These are phyloP conservation scores for Pseudevernia furfuracea DNA, from an alignment of 495 filamentous ascomycete genomes.

Conservation along the genomic window DNA sequence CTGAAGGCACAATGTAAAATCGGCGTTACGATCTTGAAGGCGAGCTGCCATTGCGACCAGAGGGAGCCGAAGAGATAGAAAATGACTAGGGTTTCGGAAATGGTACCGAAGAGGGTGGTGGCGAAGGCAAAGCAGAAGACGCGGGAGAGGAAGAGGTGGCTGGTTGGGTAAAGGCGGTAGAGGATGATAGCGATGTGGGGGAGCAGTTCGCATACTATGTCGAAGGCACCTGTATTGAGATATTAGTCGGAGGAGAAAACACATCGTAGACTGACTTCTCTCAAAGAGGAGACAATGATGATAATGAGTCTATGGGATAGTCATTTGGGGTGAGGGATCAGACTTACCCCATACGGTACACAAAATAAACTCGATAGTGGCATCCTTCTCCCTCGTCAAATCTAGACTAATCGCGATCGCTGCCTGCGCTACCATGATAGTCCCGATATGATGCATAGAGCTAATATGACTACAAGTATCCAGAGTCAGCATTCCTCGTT, in stretches of 20 bases:
- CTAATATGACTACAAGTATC: constrained; percentile 31
- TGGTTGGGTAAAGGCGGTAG: constrained; percentile 37
- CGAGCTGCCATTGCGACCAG: constrained; percentile 40
- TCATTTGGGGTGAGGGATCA: background rate
- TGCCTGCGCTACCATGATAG: constrained; percentile 41
- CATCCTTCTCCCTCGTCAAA: constrained; percentile 35
- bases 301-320: background rate
- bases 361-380: constrained; percentile 42
- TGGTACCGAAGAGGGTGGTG: constrained; percentile 38
- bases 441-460: constrained; percentile 40
- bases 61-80: constrained; percentile 44
- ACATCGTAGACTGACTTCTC: too few relatives aligned
- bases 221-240: constrained; percentile 37
- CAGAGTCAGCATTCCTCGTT: background rate
- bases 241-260: background rate
- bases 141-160: constrained; percentile 37
- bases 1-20: constrained; percentile 41
- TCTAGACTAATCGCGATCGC: constrained; percentile 41
- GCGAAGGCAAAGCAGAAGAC: constrained; percentile 36
- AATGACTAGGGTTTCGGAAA: constrained; percentile 39
- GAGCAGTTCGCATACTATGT: constrained; percentile 43
- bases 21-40: constrained; percentile 44
- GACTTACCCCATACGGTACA: constrained; percentile 44
- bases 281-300: background rate
- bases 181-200: constrained; percentile 45